These are phyloP conservation scores for Penicillium vulpinum DNA, from an alignment of 2,329 filamentous ascomycete species.

Conservation along the genomic window DNA sequence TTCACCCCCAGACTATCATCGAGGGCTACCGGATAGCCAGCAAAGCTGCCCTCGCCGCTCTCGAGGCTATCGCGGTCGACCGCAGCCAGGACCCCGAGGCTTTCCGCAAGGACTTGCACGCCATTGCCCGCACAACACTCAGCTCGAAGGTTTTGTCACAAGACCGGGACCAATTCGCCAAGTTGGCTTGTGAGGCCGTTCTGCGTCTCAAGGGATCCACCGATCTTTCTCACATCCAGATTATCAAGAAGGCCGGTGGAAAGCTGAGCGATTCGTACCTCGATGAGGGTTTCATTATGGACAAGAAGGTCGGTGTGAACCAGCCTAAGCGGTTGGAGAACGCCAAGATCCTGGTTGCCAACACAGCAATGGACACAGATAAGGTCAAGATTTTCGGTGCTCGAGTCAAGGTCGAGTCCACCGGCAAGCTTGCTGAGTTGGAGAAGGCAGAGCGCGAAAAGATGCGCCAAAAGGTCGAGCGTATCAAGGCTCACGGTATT, in stretches of 20 bases:
- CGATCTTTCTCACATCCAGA: constrained; percentile 96
- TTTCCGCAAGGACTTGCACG: constrained; percentile 84
- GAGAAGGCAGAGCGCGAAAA: constrained; percentile 98
- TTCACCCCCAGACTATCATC: constrained; percentile 98
- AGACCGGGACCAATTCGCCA: constrained; percentile 87
- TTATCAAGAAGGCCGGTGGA: constrained; percentile 98
- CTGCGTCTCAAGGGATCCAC: constrained; percentile 85
- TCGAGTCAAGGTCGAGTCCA: constrained; percentile 92
- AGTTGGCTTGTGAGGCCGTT: constrained; percentile 87
- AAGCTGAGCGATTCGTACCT: constrained; percentile 98
- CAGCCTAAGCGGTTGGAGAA: constrained; percentile 97
- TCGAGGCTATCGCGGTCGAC: constrained; percentile 83
- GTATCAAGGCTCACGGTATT: constrained; percentile 97
- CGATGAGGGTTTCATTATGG: constrained; percentile 95
- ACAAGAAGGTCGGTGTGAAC: constrained; percentile 99
- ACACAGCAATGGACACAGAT: constrained; percentile 99
- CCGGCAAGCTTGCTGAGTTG: constrained; percentile 94
- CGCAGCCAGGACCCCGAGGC: constrained; percentile 79
- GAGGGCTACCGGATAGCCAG: constrained; percentile 98
- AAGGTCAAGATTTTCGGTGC: constrained; percentile 99
- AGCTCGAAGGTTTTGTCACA: constrained; percentile 97
- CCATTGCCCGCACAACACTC: constrained; percentile 91
- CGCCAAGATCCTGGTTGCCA: constrained; percentile 95
- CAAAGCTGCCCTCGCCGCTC: constrained; percentile 76
- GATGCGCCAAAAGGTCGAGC: constrained; percentile 99